Evolutionary conservation across 257 asterid genomes (phyloP), one percentile per base, ranked within the genome.

Genomic region (Marsdenia floribunda): DNA sequence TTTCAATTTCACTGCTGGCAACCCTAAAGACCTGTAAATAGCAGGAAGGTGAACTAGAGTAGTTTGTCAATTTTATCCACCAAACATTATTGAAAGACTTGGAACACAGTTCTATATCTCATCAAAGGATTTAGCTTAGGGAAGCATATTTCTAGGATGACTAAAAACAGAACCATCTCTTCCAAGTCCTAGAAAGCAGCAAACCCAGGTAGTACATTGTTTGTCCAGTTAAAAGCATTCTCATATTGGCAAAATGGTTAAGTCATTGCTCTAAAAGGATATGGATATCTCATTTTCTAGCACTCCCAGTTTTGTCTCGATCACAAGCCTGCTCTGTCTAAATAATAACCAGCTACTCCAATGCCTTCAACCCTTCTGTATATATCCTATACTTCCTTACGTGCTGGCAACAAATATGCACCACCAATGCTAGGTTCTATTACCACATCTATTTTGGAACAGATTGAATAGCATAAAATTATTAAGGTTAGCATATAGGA

Each of bases 21-120:
- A 91, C 83, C 88, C 96, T 86, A 78, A 95, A 82, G 42, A 92
- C 90, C 99, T 95, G 65, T 33, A n/a, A 61, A 76, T 35, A 60
- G 63, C 22, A 79, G 65, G 78, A 71, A 52, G 24, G 26, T 74
- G 66, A 76, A 68, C 73, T 55, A 73, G 63, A 52, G 53, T 66
- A 58, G 44, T 11, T n/a, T 54, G 55, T 29, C 60, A 72, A 72
- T 6, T 46, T 6, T 15, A 42, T 6, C 47, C 42, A 15, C 50
- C 5, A 21, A 18, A 49, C 49, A 13, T 47, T 13, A 60, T 50
- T 29, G 24, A 19, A 59, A 11, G 44, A 61, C 22, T 24, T 10
- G 21, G n/a, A 70, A 35, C 33, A 24, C n/a, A 3, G 53, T 69
- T 24, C 53, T 59, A 58, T 58, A 11, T 52, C 70, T 70, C 40